Evolutionary conservation across 805 yeast species (phyloP).

Genomic region (Saccharomycopsis vini): DNA sequence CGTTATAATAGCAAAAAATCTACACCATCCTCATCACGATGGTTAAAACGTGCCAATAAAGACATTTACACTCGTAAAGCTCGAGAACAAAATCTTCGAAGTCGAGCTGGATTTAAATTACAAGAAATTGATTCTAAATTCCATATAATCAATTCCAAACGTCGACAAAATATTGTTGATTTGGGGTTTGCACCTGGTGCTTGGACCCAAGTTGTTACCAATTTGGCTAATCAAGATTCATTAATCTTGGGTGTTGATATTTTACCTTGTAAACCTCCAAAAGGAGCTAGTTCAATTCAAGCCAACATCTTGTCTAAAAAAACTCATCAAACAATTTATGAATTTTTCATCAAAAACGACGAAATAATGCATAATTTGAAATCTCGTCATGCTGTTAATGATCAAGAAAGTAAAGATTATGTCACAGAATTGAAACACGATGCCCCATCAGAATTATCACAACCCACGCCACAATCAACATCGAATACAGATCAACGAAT

Average conservation of each 20-base stretch:
- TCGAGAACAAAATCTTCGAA: conserved; percentile 48
- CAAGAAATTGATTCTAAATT: conserved; percentile 63
- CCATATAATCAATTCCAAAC: conserved; percentile 19
- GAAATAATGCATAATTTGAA: conserved; percentile 6
- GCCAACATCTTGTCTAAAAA: conserved; percentile 70
- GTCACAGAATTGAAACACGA: background rate
- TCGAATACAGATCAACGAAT: background rate
- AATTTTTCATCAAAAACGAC: conserved; percentile 34
- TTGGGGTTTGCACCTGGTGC: conserved; percentile 93
- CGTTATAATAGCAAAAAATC: background rate
- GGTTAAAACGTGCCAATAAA: conserved; percentile 63
- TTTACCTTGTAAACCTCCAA: conserved; percentile 68
- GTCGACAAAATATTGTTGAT: conserved; percentile 56
- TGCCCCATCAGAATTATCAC: background rate
- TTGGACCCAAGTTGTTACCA: conserved; percentile 78
- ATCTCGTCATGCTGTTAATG: conserved; percentile 1
- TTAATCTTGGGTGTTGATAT: conserved; percentile 74
- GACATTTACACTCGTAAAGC: conserved; percentile 68
- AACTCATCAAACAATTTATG: conserved; percentile 50
- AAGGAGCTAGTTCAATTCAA: conserved; percentile 72
- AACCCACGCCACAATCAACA: conserved; percentile 7
- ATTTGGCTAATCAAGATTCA: conserved; percentile 30
- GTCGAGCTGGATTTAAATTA: conserved; percentile 88
- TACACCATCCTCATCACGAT: conserved; percentile 28
- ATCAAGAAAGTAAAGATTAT: background rate